phyloP scores from a whole-genome alignment of 108 stramenopile species.

The Halocafeteria seosinensis region DNA sequence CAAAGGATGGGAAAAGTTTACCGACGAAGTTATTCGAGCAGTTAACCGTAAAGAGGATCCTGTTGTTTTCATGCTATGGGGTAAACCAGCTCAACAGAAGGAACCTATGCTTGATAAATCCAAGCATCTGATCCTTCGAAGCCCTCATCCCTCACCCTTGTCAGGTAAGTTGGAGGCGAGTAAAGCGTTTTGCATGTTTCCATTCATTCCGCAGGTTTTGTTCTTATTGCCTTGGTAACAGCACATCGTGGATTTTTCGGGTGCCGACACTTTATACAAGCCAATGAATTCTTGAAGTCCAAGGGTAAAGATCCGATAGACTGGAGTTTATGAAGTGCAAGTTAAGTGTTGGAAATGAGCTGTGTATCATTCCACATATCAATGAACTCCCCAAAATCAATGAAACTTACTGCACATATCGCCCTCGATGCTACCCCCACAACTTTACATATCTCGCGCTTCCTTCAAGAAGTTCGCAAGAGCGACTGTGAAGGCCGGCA shows the following conservation, averaged over 20 bases:
- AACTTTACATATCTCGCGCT: too few relatives aligned
- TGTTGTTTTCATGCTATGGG: constrained; percentile 92
- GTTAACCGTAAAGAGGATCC: constrained; percentile 38
- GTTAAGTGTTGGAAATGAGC: too few relatives aligned
- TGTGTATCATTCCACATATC: too few relatives aligned
- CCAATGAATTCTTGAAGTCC: constrained; percentile 59
- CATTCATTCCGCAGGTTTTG: constrained; percentile 62
- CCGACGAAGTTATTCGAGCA: constrained; percentile 60
- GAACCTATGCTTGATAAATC: background rate
- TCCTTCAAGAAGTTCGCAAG: too few relatives aligned
- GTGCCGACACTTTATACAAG: constrained; percentile 61
- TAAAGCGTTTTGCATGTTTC: constrained; percentile 46
- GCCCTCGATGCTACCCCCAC: too few relatives aligned
- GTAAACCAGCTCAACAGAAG: constrained; percentile 71
- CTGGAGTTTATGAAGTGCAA: constrained; percentile 48
- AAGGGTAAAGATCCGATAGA: constrained; percentile 51
- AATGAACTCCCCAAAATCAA: too few relatives aligned
- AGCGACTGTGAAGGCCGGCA: too few relatives aligned
- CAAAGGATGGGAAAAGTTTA: constrained; percentile 88
- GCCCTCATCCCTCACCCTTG: constrained; percentile 8
- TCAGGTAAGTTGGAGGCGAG: too few relatives aligned
- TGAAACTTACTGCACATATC: too few relatives aligned
- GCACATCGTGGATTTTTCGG: constrained; percentile 77
- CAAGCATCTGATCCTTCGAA: constrained; percentile 31
- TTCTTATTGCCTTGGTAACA: too few relatives aligned